Percentiles rank a stretch among this genome's conserved stretches.
Conservation (phyloP, 73 alveolate species). For the Stentor roeselii region DNA sequence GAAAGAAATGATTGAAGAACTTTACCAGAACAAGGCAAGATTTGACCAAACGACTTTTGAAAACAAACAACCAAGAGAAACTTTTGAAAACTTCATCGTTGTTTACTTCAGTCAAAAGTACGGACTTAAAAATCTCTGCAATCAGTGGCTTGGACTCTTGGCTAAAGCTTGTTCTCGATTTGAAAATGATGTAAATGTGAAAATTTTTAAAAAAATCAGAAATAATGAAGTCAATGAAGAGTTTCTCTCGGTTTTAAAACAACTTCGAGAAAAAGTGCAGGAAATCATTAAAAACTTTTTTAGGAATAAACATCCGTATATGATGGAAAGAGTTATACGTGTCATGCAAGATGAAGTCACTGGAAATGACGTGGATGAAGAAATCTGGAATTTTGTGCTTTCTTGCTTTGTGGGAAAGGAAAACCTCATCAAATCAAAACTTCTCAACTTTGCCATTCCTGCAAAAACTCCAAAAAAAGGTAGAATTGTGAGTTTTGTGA, state of each 20-base stretch:
- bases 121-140: conserved; percentile 87
- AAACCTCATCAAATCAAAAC: neutral
- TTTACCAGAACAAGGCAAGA: conserved; percentile 75
- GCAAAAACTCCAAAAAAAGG: neutral
- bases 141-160: conserved; percentile 82
- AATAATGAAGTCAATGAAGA: conserved; percentile 96
- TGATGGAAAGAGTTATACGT: conserved; percentile 61
- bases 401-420: neutral
- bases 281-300: conserved; percentile 61
- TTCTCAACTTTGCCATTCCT: neutral
- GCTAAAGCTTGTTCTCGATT: conserved; percentile 83
- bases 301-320: conserved; percentile 78
- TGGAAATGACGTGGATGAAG: neutral
- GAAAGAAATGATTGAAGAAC: conserved; percentile 80
- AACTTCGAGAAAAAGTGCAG: conserved; percentile 84
- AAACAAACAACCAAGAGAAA: conserved; percentile 85
- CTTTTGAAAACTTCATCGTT: conserved; percentile 93
- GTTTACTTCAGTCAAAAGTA: conserved; percentile 89
- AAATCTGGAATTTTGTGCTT: neutral
- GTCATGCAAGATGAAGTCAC: neutral
- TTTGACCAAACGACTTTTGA: conserved; percentile 89
- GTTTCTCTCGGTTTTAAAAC: conserved; percentile 77
- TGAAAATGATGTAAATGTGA: conserved; percentile 87
- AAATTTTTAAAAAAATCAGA: conserved; percentile 88
- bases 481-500: too few species aligned